Conservation (phyloP, 495 filamentous ascomycete genomes). For the Daldinia concentrica region DNA sequence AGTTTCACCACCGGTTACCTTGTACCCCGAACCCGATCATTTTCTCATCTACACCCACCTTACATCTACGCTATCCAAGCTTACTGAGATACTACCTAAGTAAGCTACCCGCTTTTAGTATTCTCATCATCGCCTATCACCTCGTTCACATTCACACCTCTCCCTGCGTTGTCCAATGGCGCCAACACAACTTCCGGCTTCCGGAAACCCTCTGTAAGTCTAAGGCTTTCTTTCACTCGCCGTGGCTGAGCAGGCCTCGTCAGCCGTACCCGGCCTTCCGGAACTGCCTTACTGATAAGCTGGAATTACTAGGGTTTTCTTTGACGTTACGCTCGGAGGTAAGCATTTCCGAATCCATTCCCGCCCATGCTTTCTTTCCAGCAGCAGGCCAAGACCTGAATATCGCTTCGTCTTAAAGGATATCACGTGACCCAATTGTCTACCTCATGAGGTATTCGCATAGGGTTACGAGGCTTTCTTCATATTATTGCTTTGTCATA, state of each 20-base stretch:
- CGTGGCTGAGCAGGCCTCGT: slow-evolving; percentile 27
- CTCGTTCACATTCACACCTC: slow-evolving; percentile 9
- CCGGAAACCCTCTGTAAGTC: slow-evolving; percentile 65
- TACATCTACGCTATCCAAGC: not conserved
- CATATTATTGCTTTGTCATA: not conserved
- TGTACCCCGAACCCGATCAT: slow-evolving; percentile 25
- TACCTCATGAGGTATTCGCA: not conserved
- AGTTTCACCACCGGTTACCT: slow-evolving; percentile 20
- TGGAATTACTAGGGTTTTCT: slow-evolving; percentile 72
- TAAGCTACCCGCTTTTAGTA: slow-evolving; percentile 4
- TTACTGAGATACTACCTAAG: slow-evolving; percentile 5
- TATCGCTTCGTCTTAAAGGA: not conserved
- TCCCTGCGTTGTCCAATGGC: slow-evolving; percentile 50
- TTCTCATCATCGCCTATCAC: slow-evolving; percentile 15
- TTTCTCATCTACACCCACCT: slow-evolving; percentile 10
- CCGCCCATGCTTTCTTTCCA: not conserved
- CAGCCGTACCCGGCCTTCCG: slow-evolving; percentile 6
- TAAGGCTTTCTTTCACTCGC: not conserved
- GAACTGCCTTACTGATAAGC: slow-evolving; percentile 19
- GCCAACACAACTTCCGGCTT: slow-evolving; percentile 61
- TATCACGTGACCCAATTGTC: slow-evolving; percentile 29
- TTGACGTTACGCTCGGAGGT: slow-evolving; percentile 93
- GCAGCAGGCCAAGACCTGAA: too few species aligned
- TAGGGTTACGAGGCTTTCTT: not conserved
- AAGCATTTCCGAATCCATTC: slow-evolving; percentile 44